Conservation (phyloP, 306 rosid species). For the Rosa rugosa region DNA sequence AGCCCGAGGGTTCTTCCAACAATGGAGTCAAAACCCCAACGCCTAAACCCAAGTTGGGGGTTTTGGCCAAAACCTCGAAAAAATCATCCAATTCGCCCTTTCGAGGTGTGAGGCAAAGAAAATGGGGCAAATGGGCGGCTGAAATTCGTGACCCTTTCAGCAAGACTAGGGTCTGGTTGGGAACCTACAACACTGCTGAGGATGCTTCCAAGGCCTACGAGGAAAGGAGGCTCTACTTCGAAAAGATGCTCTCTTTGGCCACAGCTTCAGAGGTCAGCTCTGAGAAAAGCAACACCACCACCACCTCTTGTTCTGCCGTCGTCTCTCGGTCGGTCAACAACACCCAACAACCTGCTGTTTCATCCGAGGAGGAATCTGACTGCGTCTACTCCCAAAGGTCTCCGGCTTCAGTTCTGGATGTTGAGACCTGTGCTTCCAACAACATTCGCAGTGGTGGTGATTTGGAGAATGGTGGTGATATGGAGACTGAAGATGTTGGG, state of each 20-base stretch:
- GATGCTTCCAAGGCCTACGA: conserved; percentile 75
- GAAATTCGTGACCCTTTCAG: conserved; percentile 84
- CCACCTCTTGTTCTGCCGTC: conserved; percentile 18
- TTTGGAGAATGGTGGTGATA: conserved; percentile 23
- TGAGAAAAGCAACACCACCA: conserved; percentile 23
- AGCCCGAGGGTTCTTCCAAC: conserved; percentile 41
- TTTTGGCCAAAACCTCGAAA: conserved; percentile 18
- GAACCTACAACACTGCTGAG: conserved; percentile 73
- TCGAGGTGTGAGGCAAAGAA: conserved; percentile 77
- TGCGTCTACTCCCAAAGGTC: conserved; percentile 47
- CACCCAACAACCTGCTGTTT: conserved; percentile 10
- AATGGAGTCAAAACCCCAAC: conserved; percentile 23
- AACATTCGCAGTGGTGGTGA: conserved; percentile 16
- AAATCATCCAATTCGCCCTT: conserved; percentile 39
- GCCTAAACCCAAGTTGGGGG: conserved; percentile 29
- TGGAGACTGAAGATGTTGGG: conserved; percentile 26
- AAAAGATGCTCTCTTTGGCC: conserved; percentile 33
- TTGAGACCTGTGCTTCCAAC: conserved; percentile 46
- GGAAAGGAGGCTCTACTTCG: conserved; percentile 46
- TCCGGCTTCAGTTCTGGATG: conserved; percentile 62
- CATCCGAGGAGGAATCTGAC: conserved; percentile 37
- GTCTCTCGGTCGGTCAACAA: conserved; percentile 9
- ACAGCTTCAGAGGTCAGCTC: conserved; percentile 14
- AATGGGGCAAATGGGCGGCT: conserved; percentile 95
- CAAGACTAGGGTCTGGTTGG: conserved; percentile 62